Conservation (phyloP, 768 basidiomycete genomes). For the Suillus decipiens region DNA sequence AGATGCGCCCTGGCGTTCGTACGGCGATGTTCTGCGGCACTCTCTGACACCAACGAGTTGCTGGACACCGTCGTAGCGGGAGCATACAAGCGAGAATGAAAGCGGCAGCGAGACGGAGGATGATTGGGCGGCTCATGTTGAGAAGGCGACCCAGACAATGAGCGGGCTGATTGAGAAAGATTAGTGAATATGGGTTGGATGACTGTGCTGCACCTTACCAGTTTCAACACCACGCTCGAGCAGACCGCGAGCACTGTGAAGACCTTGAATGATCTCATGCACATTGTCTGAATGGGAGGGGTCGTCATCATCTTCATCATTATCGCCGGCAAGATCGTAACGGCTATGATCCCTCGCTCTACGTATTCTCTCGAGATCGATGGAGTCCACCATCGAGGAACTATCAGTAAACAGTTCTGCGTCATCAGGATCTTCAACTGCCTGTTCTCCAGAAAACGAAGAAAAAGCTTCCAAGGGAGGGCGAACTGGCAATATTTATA, state of each 20-base stretch:
- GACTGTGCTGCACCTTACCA: not conserved
- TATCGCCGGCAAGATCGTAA: not conserved
- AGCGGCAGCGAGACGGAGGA: slow-evolving; percentile 4
- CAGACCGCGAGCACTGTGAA: slow-evolving; percentile 5
- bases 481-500: not conserved
- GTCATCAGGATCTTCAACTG: not conserved
- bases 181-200: not conserved
- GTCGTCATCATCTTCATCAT: not conserved
- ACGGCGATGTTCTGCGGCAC: slow-evolving; percentile 43
- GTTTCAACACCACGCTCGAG: slow-evolving; percentile 9
- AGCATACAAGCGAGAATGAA: slow-evolving; percentile 21
- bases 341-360: not conserved
- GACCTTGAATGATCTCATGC: slow-evolving; percentile 1
- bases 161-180: slow-evolving; percentile 3
- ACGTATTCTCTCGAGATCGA: not conserved
- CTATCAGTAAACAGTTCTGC: not conserved
- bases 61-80: slow-evolving; percentile 31
- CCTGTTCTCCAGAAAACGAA: not conserved
- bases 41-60: slow-evolving; percentile 47
- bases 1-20: slow-evolving; percentile 39
- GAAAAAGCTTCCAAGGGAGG: not conserved
- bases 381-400: not conserved
- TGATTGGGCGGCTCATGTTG: not conserved
- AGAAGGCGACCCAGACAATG: slow-evolving; percentile 4
- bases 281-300: not conserved